Evolutionary conservation across 2,329 filamentous ascomycete genomes (phyloP).

Genomic region (Penicillium brasilianum): DNA sequence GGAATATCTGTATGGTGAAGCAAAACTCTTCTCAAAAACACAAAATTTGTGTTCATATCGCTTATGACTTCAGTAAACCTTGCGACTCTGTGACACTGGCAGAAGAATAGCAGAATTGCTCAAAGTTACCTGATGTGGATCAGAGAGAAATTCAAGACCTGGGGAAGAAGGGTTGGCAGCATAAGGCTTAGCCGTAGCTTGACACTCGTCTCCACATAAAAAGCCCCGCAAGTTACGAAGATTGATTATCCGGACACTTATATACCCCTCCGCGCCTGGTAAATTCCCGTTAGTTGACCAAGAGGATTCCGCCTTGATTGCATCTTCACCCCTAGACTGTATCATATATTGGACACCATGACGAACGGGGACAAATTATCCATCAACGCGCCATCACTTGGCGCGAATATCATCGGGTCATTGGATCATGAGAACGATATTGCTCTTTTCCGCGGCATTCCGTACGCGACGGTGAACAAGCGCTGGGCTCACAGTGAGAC

Average conservation of each 20-base stretch:
- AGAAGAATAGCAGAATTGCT: background rate
- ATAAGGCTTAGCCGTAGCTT: background rate
- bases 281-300: background rate
- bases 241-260: background rate
- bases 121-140: background rate
- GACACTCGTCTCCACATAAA: background rate
- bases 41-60: background rate
- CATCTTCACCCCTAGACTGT: background rate
- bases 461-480: background rate
- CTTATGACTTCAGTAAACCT: background rate
- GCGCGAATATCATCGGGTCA: background rate
- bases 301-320: background rate
- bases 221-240: background rate
- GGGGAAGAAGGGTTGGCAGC: background rate
- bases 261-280: background rate
- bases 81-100: background rate
- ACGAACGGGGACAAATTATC: background rate
- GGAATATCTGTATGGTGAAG: background rate
- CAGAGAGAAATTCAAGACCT: background rate
- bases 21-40: background rate
- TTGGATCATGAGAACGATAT: background rate
- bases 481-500: background rate
- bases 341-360: background rate
- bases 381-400: background rate
- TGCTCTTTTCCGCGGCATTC: background rate